Evolutionary conservation across 768 basidiomycete genomes (phyloP).

Genomic region (Phlebiopsis gigantea): DNA sequence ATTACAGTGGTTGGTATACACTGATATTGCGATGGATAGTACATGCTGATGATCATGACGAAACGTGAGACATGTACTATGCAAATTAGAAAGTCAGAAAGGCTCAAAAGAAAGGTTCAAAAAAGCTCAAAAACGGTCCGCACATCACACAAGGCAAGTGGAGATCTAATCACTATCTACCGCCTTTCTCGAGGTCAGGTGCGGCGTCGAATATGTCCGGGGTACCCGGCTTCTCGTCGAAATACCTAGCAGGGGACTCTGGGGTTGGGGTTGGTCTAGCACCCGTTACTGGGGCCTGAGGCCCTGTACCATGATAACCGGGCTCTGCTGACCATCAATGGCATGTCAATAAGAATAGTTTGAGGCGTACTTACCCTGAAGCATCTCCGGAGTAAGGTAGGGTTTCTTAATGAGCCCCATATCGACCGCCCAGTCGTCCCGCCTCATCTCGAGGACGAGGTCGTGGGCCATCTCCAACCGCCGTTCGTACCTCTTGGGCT

Average conservation of each 20-base stretch:
- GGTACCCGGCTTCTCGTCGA: not conserved
- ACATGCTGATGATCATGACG: no score
- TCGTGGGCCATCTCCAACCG: conserved; percentile 6
- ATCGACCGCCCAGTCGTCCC: conserved; percentile 1
- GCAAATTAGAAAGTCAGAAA: no score
- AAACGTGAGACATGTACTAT: no score
- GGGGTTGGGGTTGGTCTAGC: not conserved
- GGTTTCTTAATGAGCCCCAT: conserved; percentile 2
- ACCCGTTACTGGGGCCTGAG: not conserved
- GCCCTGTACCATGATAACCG: not conserved
- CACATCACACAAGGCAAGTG: not conserved
- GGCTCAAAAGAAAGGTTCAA: no score
- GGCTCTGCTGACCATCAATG: conserved; percentile 5
- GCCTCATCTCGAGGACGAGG: not conserved
- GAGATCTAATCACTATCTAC: not conserved
- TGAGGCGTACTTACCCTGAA: not conserved
- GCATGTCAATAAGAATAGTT: not conserved
- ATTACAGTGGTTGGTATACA: no score
- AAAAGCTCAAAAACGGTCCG: not conserved
- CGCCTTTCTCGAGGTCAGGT: not conserved
- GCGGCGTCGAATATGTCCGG: not conserved
- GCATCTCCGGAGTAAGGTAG: not conserved
- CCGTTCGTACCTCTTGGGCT: conserved; percentile 3
- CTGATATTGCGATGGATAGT: no score
- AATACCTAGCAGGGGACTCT: not conserved